phyloP scores from a whole-genome alignment of 1,139 yeast genomes.

The Lodderomyces orthopsilosis region DNA sequence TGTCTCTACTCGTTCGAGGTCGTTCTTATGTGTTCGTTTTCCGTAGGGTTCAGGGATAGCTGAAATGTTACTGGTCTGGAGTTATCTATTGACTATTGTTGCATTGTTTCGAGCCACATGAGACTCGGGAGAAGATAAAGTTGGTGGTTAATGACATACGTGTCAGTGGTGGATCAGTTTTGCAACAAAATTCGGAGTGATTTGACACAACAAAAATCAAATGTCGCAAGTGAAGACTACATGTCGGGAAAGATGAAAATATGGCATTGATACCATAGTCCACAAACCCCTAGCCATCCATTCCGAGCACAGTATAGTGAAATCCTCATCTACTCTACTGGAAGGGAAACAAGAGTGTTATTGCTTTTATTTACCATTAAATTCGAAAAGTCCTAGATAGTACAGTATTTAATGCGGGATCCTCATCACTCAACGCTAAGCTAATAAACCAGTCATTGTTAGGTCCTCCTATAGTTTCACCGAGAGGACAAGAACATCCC shows the following conservation, averaged over 20 bases:
- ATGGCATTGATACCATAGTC: not conserved
- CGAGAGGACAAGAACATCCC: no score
- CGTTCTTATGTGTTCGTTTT: not conserved
- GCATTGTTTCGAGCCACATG: not conserved
- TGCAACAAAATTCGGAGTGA: not conserved
- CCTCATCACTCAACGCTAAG: no score
- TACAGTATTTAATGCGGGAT: no score
- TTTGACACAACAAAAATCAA: not conserved
- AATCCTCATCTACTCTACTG: no score
- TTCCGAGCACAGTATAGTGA: no score
- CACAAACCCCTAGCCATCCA: no score
- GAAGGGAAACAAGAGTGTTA: no score
- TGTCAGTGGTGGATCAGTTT: slow-evolving; percentile 1
- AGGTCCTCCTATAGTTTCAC: no score
- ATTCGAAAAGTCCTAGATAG: no score
- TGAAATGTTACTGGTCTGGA: not conserved
- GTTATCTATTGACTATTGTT: not conserved
- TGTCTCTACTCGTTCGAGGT: not conserved
- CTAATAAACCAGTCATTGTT: no score
- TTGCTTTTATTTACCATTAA: not conserved
- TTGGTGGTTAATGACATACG: not conserved
- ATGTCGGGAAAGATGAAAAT: not conserved
- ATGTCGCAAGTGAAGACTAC: not conserved
- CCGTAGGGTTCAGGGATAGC: not conserved
- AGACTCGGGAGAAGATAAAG: not conserved